Evolutionary conservation across 139 green algal species (phyloP).

Genomic region (Helicosporidium sp.): DNA sequence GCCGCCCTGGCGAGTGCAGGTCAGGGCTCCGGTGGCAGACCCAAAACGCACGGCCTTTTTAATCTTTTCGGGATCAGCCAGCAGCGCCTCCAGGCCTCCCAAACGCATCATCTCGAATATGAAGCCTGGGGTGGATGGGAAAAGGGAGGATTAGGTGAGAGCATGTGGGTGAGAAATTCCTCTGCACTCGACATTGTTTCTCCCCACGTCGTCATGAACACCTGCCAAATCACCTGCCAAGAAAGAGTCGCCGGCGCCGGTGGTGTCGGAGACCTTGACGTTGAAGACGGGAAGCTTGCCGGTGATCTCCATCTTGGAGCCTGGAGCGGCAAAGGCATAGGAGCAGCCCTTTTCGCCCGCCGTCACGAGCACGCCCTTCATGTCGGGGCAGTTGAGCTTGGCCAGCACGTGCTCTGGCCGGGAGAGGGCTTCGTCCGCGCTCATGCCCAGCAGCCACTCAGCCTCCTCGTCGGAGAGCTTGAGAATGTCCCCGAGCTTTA

Average conservation of each 20-base stretch:
- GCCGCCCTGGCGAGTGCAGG: constrained; percentile 42
- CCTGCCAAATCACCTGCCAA: constrained; percentile 26
- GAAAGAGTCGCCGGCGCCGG: constrained; percentile 73
- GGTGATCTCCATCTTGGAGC: constrained; percentile 24
- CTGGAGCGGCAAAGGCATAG: constrained; percentile 41
- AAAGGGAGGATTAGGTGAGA: no score
- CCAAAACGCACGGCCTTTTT: constrained; percentile 38
- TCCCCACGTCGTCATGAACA: no score
- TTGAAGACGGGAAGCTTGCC: constrained; percentile 41
- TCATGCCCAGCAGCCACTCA: constrained; percentile 56
- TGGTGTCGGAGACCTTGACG: constrained; percentile 63
- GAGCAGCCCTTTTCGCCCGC: constrained; percentile 47
- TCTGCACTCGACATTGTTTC: no score
- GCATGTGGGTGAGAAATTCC: no score
- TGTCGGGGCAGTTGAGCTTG: constrained; percentile 28
- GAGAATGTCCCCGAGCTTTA: constrained; percentile 45
- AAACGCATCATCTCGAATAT: constrained; percentile 21
- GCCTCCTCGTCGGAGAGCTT: constrained; percentile 71
- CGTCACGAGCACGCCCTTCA: constrained; percentile 53
- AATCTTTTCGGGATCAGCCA: constrained; percentile 20
- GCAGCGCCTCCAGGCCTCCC: constrained; percentile 38
- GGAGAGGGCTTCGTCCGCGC: constrained; percentile 21
- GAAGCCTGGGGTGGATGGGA: background rate
- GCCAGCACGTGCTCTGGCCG: constrained; percentile 21
- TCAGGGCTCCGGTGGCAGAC: constrained; percentile 35